These are phyloP conservation scores for Taphrina sp. DNA, from an alignment of 1,139 yeast species.

Conservation along the genomic window DNA sequence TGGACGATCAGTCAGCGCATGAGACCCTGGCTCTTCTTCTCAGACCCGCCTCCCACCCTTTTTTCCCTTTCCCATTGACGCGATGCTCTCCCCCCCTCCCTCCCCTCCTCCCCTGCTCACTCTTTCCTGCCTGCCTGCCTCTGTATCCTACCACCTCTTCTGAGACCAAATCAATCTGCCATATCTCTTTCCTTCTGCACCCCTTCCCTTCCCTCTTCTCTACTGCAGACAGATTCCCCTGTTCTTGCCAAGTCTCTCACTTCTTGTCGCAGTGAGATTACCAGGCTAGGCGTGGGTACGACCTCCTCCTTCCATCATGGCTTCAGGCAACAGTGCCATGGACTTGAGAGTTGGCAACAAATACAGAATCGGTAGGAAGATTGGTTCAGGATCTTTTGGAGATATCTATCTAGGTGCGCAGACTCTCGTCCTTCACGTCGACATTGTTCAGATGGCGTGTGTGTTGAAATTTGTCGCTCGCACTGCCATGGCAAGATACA, in stretches of 20 bases:
- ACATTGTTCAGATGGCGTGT: constrained; percentile 25
- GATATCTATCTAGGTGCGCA: constrained; percentile 71
- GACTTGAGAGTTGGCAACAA: constrained; percentile 65
- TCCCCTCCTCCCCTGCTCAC: neutral
- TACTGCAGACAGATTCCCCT: too few species aligned
- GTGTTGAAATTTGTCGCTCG: too few species aligned
- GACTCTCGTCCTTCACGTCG: constrained; percentile 42
- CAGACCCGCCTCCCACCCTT: neutral
- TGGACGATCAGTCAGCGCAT: neutral
- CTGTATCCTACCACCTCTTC: too few species aligned
- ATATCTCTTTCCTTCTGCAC: too few species aligned
- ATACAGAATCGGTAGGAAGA: constrained; percentile 91
- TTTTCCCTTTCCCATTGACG: too few species aligned
- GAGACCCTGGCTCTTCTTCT: neutral
- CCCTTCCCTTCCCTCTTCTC: too few species aligned
- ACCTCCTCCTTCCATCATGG: constrained; percentile 4
- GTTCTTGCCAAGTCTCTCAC: too few species aligned
- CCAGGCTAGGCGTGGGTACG: too few species aligned
- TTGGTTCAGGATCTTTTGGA: constrained; percentile 97
- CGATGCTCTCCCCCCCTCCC: neutral
- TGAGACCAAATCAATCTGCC: too few species aligned
- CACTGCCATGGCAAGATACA: too few species aligned
- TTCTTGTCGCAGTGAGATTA: too few species aligned
- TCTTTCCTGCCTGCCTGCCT: too few species aligned
- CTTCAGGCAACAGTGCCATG: constrained; percentile 19